Percentiles rank a stretch among this genome's conserved stretches.
These are phyloP conservation scores for Tardiomyces depauwii DNA, from an alignment of 1,139 yeast species.

Conservation along the genomic window DNA sequence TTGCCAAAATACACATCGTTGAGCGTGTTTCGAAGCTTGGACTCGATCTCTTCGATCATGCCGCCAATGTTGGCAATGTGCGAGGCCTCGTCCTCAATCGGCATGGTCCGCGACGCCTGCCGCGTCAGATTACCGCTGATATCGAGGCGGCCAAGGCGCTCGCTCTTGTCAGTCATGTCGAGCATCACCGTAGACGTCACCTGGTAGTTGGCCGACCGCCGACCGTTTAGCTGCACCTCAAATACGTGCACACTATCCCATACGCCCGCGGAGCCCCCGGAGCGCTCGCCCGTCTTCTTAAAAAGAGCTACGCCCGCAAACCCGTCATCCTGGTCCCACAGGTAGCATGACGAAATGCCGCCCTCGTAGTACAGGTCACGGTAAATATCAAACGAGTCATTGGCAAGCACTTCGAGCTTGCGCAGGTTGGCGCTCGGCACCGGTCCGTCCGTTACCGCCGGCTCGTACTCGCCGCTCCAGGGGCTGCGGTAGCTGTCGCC, in stretches of 20 bases:
- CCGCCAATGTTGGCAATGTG: slow-evolving; percentile 83
- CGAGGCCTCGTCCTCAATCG: slow-evolving; percentile 38
- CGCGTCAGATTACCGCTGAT: slow-evolving; percentile 81
- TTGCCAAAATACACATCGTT: slow-evolving; percentile 95
- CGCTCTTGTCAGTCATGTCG: slow-evolving; percentile 36
- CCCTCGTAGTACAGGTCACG: slow-evolving; percentile 94
- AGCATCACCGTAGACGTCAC: slow-evolving; percentile 83
- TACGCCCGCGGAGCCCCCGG: slow-evolving; percentile 35
- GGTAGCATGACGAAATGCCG: slow-evolving; percentile 78
- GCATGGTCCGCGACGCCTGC: slow-evolving; percentile 40
- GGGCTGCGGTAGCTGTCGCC: slow-evolving; percentile 91
- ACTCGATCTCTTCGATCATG: slow-evolving; percentile 79
- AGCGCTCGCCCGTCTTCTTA: slow-evolving; percentile 42
- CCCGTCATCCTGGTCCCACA: slow-evolving; percentile 66
- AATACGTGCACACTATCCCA: slow-evolving; percentile 95
- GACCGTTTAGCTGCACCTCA: slow-evolving; percentile 48
- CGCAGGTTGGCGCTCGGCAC: slow-evolving; percentile 60
- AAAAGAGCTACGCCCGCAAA: slow-evolving; percentile 90
- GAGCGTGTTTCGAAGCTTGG: slow-evolving; percentile 72
- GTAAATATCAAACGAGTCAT: slow-evolving; percentile 86
- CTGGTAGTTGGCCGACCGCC: slow-evolving; percentile 47
- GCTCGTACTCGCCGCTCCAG: slow-evolving; percentile 75
- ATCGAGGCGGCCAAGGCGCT: slow-evolving; percentile 32
- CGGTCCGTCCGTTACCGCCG: slow-evolving; percentile 54
- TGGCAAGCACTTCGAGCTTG: slow-evolving; percentile 67